A percentile compares a stretch with the other conserved stretches of the same genome.
These are phyloP conservation scores for Acanthamoeba royreba DNA, from an alignment of 208 protist genomes.

Conservation along the genomic window DNA sequence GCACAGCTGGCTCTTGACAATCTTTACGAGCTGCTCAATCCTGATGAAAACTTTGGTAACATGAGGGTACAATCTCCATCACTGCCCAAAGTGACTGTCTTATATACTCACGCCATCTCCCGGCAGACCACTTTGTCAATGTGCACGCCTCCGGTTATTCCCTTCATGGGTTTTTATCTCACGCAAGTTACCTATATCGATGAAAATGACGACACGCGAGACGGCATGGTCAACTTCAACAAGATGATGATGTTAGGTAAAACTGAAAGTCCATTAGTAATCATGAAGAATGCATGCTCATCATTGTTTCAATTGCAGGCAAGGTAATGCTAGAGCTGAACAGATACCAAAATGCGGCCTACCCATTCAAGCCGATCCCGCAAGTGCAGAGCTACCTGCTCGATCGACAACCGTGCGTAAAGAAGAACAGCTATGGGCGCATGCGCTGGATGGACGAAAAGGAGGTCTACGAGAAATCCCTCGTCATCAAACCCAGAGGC, in stretches of 20 bases:
- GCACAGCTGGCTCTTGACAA: not conserved
- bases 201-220: not conserved
- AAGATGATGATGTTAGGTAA: not conserved
- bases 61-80: not conserved
- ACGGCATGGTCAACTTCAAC: constrained; percentile 50
- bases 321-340: constrained; percentile 27
- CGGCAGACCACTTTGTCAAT: not conserved
- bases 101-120: not conserved
- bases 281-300: not conserved
- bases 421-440: not conserved
- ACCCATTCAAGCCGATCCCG: not conserved
- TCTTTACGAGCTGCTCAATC: constrained; percentile 30
- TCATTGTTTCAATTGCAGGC: no score
- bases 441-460: constrained; percentile 33
- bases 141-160: constrained; percentile 11
- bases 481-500: not conserved
- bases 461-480: constrained; percentile 3
- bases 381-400: constrained; percentile 11
- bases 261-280: not conserved
- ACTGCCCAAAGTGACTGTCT: not conserved
- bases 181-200: constrained; percentile 39
- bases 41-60: constrained; percentile 23
- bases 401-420: not conserved
- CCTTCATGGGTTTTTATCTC: constrained; percentile 29
- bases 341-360: not conserved